Base-by-base conservation (phyloP, 2,329 filamentous ascomycete genomes). In the Neospermospora avenae region DNA sequence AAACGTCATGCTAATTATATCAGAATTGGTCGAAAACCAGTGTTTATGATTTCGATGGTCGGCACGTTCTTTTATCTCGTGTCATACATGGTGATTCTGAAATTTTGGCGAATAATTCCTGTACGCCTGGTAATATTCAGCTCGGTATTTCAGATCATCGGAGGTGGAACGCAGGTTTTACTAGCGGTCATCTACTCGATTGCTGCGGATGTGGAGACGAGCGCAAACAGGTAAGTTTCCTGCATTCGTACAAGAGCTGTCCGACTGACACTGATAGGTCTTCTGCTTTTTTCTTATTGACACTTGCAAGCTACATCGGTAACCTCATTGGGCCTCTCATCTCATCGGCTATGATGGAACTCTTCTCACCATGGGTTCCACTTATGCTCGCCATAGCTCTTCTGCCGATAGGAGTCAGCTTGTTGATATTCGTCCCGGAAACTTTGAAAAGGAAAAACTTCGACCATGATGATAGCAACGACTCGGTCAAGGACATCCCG, bases 381-480 rank as follows among this genome's bases (percentile, higher is more conserved):
- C 46, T 58, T 8, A 25, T 51, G n/a, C 20, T 24, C n/a, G 35
- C 46, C 5, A 31, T 51, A 14, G 35, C 48, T 3, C 7, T 58
- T 8, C 18, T 58, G n/a, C 55, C 45, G 8, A 22, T 51, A 22
- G 48, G 48, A 22, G 24, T 58, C 31, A 48, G 46, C 44, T 52
- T 46, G 14, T 41, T 46, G n/a, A 51, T 58, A 7, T 44, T 58
- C 45, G 45, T 58, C 14, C 55, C 55, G 28, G 55, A 58, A 51
- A 58, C 55, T 3, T 31, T 58, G 5, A 37, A 39, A 11, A 22
- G n/a, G 41, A 58, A 58, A 25, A 20, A 46, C 14, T 31, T 10
- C 13, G 31, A n/a, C 11, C n/a, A n/a, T n/a, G n/a, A n/a, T n/a
- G 44, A 51, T n/a, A 37, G 22, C 13, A 42, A 45, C 13, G 44